These are phyloP conservation scores for Cicer bijugum DNA, from an alignment of 306 rosid genomes.

Conservation along the genomic window DNA sequence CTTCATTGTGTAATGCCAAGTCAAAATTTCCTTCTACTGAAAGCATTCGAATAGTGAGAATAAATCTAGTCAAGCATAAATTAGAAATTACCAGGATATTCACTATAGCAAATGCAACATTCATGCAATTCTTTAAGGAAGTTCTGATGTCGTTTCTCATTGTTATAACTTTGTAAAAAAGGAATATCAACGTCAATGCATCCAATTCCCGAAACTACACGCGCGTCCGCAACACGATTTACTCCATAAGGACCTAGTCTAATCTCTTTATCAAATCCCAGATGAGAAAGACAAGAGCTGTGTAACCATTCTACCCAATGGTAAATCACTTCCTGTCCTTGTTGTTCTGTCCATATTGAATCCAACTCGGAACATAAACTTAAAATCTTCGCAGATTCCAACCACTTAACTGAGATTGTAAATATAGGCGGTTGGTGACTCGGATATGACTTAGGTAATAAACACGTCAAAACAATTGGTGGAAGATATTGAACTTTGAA, in stretches of 20 bases:
- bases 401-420: conserved; percentile 74
- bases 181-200: conserved; percentile 76
- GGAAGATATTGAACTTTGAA: conserved; percentile 79
- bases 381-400: conserved; percentile 62
- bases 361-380: conserved; percentile 73
- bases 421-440: conserved; percentile 77
- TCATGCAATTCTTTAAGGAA: conserved; percentile 67
- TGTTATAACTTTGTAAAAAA: conserved; percentile 61
- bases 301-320: conserved; percentile 93
- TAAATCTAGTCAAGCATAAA: conserved; percentile 28
- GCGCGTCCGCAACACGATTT: conserved; percentile 57
- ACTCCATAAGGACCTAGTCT: conserved; percentile 68
- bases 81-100: conserved; percentile 65
- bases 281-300: conserved; percentile 65
- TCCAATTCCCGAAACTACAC: conserved; percentile 61
- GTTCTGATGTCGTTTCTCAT: conserved; percentile 62
- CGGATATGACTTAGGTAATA: conserved; percentile 83
- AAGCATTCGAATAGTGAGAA: neutral
- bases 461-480: conserved; percentile 80
- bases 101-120: conserved; percentile 82
- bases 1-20: too few relatives aligned
- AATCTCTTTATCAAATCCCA: conserved; percentile 69
- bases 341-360: conserved; percentile 72
- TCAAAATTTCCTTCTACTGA: too few relatives aligned
- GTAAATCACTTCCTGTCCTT: conserved; percentile 82